These are phyloP conservation scores for Chlamydomonas sp. DNA, from an alignment of 139 green algal genomes.

Conservation along the genomic window DNA sequence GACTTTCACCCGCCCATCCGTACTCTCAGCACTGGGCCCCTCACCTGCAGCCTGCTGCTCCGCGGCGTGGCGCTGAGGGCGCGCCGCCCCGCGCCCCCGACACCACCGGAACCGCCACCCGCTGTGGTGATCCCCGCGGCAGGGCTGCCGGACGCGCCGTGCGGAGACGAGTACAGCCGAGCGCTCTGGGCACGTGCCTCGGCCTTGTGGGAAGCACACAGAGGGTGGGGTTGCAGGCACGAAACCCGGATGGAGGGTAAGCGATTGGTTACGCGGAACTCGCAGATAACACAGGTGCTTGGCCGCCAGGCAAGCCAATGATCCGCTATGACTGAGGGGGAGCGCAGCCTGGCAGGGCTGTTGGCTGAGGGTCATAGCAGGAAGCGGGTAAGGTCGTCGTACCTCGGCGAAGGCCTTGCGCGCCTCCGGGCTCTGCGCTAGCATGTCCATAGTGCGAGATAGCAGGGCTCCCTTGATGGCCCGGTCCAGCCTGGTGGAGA, in stretches of 20 bases:
- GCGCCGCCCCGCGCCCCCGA: constrained; percentile 4
- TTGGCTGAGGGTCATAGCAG: not conserved
- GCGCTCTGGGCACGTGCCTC: constrained; percentile 31
- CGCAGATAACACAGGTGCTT: not conserved
- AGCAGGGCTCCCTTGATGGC: constrained; percentile 31
- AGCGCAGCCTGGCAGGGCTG: not conserved
- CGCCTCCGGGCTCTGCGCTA: constrained; percentile 16
- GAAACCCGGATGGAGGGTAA: not conserved
- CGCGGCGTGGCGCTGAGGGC: constrained; percentile 34
- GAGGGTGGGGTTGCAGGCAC: not conserved
- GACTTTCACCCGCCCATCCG: not conserved
- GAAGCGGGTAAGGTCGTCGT: not conserved
- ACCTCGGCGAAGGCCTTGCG: not conserved
- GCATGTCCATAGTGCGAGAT: not conserved
- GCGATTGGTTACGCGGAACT: not conserved
- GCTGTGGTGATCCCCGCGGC: not conserved
- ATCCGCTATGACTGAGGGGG: not conserved
- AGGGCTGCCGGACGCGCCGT: not conserved
- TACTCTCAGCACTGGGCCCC: not conserved
- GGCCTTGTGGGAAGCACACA: not conserved
- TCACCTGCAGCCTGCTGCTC: constrained; percentile 26
- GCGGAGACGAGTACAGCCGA: constrained; percentile 35
- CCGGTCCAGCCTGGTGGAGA: not conserved
- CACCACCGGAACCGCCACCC: not conserved
- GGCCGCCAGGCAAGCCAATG: not conserved